Base-by-base conservation (phyloP, 23 red algal genomes). In the Gracilaria caudata region DNA sequence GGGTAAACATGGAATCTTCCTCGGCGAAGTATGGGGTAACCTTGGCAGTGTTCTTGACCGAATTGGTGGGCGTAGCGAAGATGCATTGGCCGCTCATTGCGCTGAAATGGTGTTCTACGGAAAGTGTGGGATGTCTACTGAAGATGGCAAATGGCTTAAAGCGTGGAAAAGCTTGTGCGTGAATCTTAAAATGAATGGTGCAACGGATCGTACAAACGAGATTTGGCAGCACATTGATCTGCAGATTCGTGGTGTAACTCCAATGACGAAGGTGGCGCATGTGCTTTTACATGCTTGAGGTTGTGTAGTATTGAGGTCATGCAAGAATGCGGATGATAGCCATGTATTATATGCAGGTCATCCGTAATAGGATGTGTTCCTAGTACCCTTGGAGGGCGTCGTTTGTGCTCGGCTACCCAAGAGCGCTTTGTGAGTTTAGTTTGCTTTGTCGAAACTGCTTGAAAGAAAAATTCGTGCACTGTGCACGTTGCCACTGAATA, bases 21-120 rank as follows among this genome's bases (percentile, higher is more conserved):
- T 90, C 12, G 86, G 86, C 23, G 74, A 90, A 68, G 86, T 90
- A 25, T 90, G 86, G 86, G 74, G 86, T 38, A 90, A 90, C 39
- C 74, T 90, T 23, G 86, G 86, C 13, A 90, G 86, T 58, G 73
- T 81, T 2, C 32, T 90, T 21, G 86, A 90, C 58, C 72, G 86
- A 51, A 10, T 90, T 41, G 58, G 58, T 53, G 86, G 75, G 11
- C 86, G 68, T 25, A 29, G 20, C 19, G 38, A 54, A 17, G 86
- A 90, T 4, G 86, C 86, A 24, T 51, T 80, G 49, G 30, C 76
- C 23, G 86, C 86, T 24, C 86, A 90, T 29, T 80, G 74, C 38
- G 76, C 86, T 40, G 86, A 44, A 35, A 79, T 90, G 73, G 86
- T 90, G 51, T 38, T 72, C 9, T 90, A 90, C 30, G 76, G 73